Base-by-base conservation (phyloP, 2,329 filamentous ascomycete species). In the Calonectria montana region DNA sequence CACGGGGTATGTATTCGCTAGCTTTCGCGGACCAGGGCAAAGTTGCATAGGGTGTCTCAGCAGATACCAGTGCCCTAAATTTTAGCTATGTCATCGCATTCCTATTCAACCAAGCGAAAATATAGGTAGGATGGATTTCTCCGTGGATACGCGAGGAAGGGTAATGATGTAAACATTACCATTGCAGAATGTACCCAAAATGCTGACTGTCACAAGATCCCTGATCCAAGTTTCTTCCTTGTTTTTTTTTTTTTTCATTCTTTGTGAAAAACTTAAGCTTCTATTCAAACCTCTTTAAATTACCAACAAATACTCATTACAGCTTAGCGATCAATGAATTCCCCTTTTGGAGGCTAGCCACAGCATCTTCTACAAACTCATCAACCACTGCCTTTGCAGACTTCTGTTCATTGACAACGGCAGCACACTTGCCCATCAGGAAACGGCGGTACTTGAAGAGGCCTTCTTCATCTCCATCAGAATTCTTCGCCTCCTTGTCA, bases 351-450 rank as follows among this genome's bases (percentile, higher is more conserved):
- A 98, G 83, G 83, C 89, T 90, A 73, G 87, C 88, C 70, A 94
- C 91, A 39, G 96, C 97, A 81, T 97, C 96, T 65, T 87, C 85
- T 74, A 99, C 94, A 79, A 99, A 93, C 87, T 99, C 97, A 80
- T 99, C 97, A 45, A 99, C 93, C 73, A 99, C 96, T 21, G 85
- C 94, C 90, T 96, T 97, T 73, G 97, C 97, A 41, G 90, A 87
- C 91, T 97, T 97, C 88, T 93, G 94, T 87, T 98, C 95, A 81
- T 96, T 97, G 68, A 97, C 94, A 31, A 98, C 94, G 29, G 97
- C 96, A 41, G 97, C 94, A 72, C 94, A 96, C 90, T 98, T 97
- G 83, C 97, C 97, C 97, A 99, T 99, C 78, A 98, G 86, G 88
- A 92, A 97, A 16, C 96, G 96, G 70, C 95, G 90, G 80, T 94